Evolutionary conservation across 139 green algal species (phyloP).

Genomic region (Ettlia oleoabundans): DNA sequence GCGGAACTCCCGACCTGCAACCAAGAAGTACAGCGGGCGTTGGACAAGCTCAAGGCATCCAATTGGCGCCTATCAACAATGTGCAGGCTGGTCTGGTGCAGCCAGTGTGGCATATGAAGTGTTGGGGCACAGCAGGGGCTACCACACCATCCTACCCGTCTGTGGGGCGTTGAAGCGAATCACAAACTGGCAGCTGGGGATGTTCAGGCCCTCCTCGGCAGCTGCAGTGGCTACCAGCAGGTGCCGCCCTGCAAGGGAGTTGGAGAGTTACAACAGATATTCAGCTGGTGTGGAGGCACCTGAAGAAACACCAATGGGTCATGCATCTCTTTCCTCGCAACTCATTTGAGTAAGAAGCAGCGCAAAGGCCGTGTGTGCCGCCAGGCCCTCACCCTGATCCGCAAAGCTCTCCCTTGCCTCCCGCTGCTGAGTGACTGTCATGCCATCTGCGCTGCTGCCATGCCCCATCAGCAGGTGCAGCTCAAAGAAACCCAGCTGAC

Average conservation of each 20-base stretch:
- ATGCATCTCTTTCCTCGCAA: not conserved
- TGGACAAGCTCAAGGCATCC: not conserved
- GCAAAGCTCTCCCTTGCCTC: not conserved
- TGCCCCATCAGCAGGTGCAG: slow-evolving; percentile 3
- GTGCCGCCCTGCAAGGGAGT: slow-evolving; percentile 3
- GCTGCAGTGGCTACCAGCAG: not conserved
- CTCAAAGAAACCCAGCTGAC: not conserved
- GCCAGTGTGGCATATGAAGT: too few species aligned
- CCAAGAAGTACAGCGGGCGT: not conserved
- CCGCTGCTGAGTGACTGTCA: not conserved
- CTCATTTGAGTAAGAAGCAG: not conserved
- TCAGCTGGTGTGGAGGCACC: too few species aligned
- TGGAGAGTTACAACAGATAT: too few species aligned
- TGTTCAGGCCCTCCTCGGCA: not conserved
- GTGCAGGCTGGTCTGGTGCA: too few species aligned
- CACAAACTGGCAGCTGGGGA: slow-evolving; percentile 1
- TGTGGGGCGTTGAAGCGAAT: not conserved
- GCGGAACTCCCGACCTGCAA: not conserved
- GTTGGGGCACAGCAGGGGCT: not conserved
- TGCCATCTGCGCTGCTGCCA: not conserved
- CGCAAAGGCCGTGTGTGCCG: too few species aligned
- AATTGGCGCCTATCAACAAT: not conserved
- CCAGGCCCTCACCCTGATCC: not conserved
- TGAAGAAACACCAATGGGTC: not conserved
- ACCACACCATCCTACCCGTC: not conserved